A percentile compares a stretch with the other conserved stretches of the same genome.
Conservation (phyloP, 768 basidiomycete genomes). For the Boletus vermiculosoides region DNA sequence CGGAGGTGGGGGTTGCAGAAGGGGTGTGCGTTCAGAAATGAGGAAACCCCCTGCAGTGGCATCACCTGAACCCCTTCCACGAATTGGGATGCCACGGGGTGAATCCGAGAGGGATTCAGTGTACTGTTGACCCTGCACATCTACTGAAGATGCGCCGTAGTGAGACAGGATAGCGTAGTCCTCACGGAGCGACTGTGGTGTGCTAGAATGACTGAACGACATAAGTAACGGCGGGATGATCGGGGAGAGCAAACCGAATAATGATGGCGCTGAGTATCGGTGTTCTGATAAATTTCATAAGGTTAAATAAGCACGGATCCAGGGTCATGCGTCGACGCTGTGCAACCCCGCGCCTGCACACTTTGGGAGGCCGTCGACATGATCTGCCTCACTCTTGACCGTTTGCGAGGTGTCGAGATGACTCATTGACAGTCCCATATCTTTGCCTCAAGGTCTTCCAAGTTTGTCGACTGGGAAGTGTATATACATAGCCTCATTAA, state of each 20-base stretch:
- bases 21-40: constrained; percentile 55
- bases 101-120: constrained; percentile 11
- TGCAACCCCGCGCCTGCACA: not conserved
- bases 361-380: too few relatives aligned
- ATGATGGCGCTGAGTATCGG: not conserved
- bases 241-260: too few relatives aligned
- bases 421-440: too few relatives aligned
- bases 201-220: constrained; percentile 18
- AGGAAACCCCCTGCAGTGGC: not conserved
- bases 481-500: too few relatives aligned
- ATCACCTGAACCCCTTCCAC: not conserved
- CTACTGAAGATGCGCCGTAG: constrained; percentile 37
- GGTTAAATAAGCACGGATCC: not conserved
- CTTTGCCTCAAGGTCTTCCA: too few relatives aligned
- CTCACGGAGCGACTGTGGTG: constrained; percentile 50
- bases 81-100: constrained; percentile 21
- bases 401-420: too few relatives aligned
- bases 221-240: not conserved
- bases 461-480: too few relatives aligned
- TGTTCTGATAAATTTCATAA: not conserved
- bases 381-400: too few relatives aligned
- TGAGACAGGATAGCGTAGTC: constrained; percentile 64
- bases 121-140: constrained; percentile 2
- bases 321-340: not conserved
- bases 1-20: constrained; percentile 45